Evolutionary conservation across 148 eudicot genomes (phyloP).

Genomic region (Chenopodium quinoa): DNA sequence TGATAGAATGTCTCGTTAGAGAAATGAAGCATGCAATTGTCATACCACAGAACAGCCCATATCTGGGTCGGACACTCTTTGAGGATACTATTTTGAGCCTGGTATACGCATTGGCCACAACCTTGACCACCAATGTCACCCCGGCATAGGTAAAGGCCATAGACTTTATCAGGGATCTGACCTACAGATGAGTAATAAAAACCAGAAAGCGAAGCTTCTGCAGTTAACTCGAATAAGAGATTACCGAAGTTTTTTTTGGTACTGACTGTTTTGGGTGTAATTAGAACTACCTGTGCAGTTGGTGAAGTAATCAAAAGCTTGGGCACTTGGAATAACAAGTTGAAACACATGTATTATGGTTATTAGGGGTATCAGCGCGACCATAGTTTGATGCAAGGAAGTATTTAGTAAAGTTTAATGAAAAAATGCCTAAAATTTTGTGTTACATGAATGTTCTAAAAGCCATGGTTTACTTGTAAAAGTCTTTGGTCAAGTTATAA

Average conservation of each 20-base stretch:
- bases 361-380: background rate
- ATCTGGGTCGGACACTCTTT: slow-evolving; percentile 10
- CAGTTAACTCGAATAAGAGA: slow-evolving; percentile 7
- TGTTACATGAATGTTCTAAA: no score
- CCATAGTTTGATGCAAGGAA: background rate
- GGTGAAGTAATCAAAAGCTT: slow-evolving; percentile 10
- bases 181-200: slow-evolving; percentile 19
- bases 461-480: no score
- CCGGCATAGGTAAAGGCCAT: slow-evolving; percentile 23
- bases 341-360: background rate
- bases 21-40: slow-evolving; percentile 25
- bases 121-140: background rate
- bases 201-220: slow-evolving; percentile 2
- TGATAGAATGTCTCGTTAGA: slow-evolving; percentile 7
- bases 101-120: slow-evolving; percentile 18
- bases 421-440: no score
- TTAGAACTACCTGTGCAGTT: slow-evolving; percentile 15
- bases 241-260: slow-evolving; percentile 8
- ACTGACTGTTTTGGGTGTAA: slow-evolving; percentile 15
- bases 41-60: slow-evolving; percentile 14
- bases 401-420: no score
- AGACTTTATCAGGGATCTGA: slow-evolving; percentile 9
- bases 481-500: no score
- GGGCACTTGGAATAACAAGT: background rate
- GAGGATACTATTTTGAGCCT: slow-evolving; percentile 4